Conservation (phyloP, 2,329 filamentous ascomycete genomes). For the Podosphaera xanthii region DNA sequence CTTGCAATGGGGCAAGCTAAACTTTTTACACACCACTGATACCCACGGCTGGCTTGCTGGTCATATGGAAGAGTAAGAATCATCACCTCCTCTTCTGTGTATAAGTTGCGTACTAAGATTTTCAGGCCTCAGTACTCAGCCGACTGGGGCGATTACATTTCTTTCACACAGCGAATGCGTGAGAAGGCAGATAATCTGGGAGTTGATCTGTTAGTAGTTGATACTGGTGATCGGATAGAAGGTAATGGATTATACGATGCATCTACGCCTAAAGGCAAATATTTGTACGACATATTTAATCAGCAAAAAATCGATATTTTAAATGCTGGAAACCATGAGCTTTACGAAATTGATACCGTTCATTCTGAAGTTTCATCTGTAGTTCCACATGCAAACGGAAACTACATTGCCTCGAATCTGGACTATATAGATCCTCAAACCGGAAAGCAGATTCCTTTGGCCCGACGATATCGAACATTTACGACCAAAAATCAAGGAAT, state of each 20-base stretch:
- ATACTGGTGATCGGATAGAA: constrained; percentile 83
- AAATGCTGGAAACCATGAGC: constrained; percentile 80
- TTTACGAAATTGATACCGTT: constrained; percentile 63
- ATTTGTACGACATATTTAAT: constrained; percentile 68
- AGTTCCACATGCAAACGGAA: constrained; percentile 58
- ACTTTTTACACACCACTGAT: constrained; percentile 88
- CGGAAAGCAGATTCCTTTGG: constrained; percentile 50
- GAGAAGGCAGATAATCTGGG: constrained; percentile 56
- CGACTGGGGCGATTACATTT: constrained; percentile 96
- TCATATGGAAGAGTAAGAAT: constrained; percentile 61
- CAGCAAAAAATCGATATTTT: constrained; percentile 68
- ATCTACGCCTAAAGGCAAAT: constrained; percentile 67
- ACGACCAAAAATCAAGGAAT: constrained; percentile 76
- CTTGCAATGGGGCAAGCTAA: constrained; percentile 74
- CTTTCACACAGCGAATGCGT: constrained; percentile 67
- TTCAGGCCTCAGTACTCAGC: constrained; percentile 67
- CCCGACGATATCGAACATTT: constrained; percentile 68
- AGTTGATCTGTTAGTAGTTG: constrained; percentile 72
- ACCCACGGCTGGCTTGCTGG: constrained; percentile 91
- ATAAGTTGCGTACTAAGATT: constrained; percentile 3
- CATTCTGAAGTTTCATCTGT: constrained; percentile 57
- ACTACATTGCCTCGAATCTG: constrained; percentile 77
- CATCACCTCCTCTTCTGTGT: background rate
- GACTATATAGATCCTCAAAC: constrained; percentile 61
- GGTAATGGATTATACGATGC: constrained; percentile 89